These are phyloP conservation scores for Lepidium africanum DNA, from an alignment of 345 rosid genomes.

Conservation along the genomic window DNA sequence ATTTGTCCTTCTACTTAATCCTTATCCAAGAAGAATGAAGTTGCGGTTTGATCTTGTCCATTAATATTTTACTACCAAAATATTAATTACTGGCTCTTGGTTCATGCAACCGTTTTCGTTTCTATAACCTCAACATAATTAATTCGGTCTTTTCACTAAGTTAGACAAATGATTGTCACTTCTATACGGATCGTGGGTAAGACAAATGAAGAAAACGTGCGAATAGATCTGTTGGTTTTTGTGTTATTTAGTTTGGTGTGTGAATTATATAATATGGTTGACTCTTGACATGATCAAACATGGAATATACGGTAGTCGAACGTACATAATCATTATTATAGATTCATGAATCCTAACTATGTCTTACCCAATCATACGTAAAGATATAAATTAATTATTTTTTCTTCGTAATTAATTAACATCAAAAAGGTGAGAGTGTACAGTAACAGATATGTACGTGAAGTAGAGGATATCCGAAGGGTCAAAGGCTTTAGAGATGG, in stretches of 20 bases:
- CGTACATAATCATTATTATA: constrained; percentile 6
- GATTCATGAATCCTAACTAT: constrained; percentile 22
- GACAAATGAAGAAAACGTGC: constrained; percentile 19
- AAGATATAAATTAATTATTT: not conserved
- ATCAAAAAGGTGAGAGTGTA: not conserved
- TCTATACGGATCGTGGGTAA: constrained; percentile 5
- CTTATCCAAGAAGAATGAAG: constrained; percentile 24
- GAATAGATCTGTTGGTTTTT: not conserved
- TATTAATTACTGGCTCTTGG: not conserved
- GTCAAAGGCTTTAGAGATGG: not conserved
- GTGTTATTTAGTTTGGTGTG: not conserved
- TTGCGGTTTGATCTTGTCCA: constrained; percentile 25
- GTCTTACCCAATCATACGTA: constrained; percentile 9
- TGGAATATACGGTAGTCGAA: constrained; percentile 18
- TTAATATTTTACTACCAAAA: not conserved
- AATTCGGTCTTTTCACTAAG: not conserved
- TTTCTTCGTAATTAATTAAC: not conserved
- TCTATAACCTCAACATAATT: not conserved
- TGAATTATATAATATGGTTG: not conserved
- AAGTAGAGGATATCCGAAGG: not conserved
- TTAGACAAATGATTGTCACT: too few relatives aligned
- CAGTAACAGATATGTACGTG: not conserved
- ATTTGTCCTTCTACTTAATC: constrained; percentile 7
- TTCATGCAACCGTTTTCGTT: constrained; percentile 15
- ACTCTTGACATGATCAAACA: constrained; percentile 17